phyloP scores from a whole-genome alignment of 768 basidiomycete species.

The Serendipita sp. region DNA sequence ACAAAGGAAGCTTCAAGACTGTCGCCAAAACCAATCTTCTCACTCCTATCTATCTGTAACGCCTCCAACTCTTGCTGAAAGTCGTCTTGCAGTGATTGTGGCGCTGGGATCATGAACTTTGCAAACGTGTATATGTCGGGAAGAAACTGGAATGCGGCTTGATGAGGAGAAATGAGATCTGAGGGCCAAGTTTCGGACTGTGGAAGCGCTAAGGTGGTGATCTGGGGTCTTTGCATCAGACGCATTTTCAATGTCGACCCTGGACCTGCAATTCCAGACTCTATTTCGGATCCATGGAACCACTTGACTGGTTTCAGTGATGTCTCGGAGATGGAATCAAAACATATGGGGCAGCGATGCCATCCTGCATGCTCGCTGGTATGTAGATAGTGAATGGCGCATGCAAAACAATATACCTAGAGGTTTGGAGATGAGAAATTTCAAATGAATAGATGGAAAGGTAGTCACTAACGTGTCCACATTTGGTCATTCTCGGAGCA shows the following conservation, averaged over 20 bases:
- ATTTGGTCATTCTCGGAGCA: constrained; percentile 89
- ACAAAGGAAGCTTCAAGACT: constrained; percentile 65
- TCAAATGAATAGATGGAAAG: constrained; percentile 7
- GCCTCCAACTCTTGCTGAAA: constrained; percentile 58
- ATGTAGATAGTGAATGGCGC: constrained; percentile 79
- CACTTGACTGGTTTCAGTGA: constrained; percentile 91
- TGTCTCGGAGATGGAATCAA: constrained; percentile 76
- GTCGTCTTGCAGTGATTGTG: constrained; percentile 60
- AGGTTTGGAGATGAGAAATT: neutral
- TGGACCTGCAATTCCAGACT: neutral
- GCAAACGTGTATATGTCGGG: constrained; percentile 78
- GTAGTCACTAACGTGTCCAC: constrained; percentile 70
- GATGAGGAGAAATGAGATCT: constrained; percentile 75
- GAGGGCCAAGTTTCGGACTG: constrained; percentile 89
- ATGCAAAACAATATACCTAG: constrained; percentile 88
- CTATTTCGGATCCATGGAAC: constrained; percentile 34
- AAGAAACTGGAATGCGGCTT: constrained; percentile 90
- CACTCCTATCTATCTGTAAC: constrained; percentile 50
- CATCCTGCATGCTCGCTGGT: constrained; percentile 70
- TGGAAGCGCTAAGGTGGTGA: constrained; percentile 87
- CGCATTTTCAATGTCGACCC: constrained; percentile 47
- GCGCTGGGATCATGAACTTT: constrained; percentile 94
- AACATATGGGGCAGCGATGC: constrained; percentile 91
- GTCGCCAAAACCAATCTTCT: constrained; percentile 52
- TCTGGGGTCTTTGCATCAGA: constrained; percentile 81